phyloP scores from a whole-genome alignment of 768 basidiomycete species.

The Leucosporidium yakuticum region DNA sequence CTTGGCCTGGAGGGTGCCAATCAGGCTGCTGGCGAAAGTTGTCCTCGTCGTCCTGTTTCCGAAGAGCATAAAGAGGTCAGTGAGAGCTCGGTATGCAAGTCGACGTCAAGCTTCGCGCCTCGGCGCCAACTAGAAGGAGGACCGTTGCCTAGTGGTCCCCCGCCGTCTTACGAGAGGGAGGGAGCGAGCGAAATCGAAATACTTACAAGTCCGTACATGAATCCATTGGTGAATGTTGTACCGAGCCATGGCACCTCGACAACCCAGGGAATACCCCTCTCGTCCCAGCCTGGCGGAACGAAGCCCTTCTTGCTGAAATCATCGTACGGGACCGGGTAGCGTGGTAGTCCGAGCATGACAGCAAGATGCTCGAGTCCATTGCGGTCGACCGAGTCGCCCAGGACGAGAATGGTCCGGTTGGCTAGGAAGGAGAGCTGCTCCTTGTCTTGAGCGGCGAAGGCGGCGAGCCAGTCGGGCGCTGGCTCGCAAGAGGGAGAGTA shows the following conservation, averaged over 20 bases:
- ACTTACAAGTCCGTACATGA: slow-evolving; percentile 38
- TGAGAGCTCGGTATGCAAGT: neutral
- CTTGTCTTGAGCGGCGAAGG: slow-evolving; percentile 17
- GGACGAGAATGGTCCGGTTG: slow-evolving; percentile 36
- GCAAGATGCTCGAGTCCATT: slow-evolving; percentile 34
- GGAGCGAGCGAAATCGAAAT: neutral
- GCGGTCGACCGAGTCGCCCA: slow-evolving; percentile 39
- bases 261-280: slow-evolving; percentile 33
- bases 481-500: slow-evolving; percentile 32
- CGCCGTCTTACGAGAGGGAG: neutral
- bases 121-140: neutral
- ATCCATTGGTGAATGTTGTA: slow-evolving; percentile 35
- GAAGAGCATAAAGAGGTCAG: neutral
- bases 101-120: neutral
- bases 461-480: slow-evolving; percentile 31
- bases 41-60: slow-evolving; percentile 35
- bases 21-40: slow-evolving; percentile 36
- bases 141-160: too few species aligned
- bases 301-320: slow-evolving; percentile 29
- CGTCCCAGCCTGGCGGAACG: slow-evolving; percentile 29
- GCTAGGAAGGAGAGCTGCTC: slow-evolving; percentile 21
- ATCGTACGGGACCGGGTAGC: slow-evolving; percentile 32
- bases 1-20: slow-evolving; percentile 35
- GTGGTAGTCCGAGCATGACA: slow-evolving; percentile 32
- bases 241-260: slow-evolving; percentile 32